phyloP scores from a whole-genome alignment of 768 basidiomycete species.

The Leccinum subgranulosum region DNA sequence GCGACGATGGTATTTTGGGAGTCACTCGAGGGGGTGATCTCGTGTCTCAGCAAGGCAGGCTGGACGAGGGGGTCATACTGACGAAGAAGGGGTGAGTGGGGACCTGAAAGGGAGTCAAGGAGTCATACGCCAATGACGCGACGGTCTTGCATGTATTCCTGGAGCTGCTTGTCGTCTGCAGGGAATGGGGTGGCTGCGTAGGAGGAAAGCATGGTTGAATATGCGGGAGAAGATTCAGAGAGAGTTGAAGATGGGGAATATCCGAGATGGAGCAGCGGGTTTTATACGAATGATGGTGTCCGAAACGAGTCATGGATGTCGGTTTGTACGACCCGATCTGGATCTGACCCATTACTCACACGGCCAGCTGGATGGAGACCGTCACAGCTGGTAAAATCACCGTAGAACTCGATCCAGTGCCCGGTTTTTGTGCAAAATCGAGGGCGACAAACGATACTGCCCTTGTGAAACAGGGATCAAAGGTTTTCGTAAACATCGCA shows the following conservation, averaged over 20 bases:
- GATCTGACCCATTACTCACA: conserved; percentile 1
- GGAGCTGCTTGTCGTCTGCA: conserved; percentile 59
- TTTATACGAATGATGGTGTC: conserved; percentile 26
- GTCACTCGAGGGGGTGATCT: conserved; percentile 63
- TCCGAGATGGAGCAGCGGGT: background rate
- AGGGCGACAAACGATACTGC: conserved; percentile 36
- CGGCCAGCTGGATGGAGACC: conserved; percentile 18
- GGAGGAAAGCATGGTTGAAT: conserved; percentile 4
- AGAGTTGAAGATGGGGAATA: background rate
- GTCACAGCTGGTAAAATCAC: conserved; percentile 12
- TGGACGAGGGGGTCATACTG: conserved; percentile 97
- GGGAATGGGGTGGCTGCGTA: conserved; percentile 61
- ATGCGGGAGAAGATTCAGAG: background rate
- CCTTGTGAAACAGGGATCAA: conserved; percentile 44
- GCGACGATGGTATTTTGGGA: conserved; percentile 76
- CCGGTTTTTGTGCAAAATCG: conserved; percentile 75
- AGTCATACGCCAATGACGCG: conserved; percentile 71
- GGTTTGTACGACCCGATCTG: background rate
- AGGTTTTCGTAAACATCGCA: conserved; percentile 74
- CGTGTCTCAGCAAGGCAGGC: conserved; percentile 86
- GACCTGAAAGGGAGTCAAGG: background rate
- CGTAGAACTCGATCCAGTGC: conserved; percentile 49
- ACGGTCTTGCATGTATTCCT: conserved; percentile 76
- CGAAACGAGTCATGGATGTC: background rate
- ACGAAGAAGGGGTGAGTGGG: conserved; percentile 10